Base-by-base conservation (phyloP, 1,284 basidiomycete genomes). In the Sporisorium reilianum region DNA sequence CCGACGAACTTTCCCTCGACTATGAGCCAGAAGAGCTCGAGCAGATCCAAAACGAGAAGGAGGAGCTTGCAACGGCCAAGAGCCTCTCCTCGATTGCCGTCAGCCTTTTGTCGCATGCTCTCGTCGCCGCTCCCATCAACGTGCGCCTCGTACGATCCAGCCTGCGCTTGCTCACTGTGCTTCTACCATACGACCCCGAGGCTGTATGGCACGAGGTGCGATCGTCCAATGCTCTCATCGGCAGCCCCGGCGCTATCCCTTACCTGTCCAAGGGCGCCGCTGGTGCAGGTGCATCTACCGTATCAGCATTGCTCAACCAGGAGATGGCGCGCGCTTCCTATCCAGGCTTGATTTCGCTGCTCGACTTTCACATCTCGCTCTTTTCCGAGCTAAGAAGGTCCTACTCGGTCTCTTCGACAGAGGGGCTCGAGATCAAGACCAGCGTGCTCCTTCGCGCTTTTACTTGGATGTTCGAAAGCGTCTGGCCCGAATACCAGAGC, bases 141-240 rank as follows among this genome's bases (percentile, higher is more conserved):
- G 88, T 89, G 0, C 87, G 88, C 40, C 88, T 95, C 61, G 91
- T 95, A 73, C 91, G 91, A 5, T 92, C 92, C 3, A 89, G 91
- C 0, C 89, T 94, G 86, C 90, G 89, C 58, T 89, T 95, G 9
- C 88, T 95, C n/a, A 89, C 92, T 10, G 90, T 90, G 0, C 87
- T 95, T 32, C 87, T 95, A 1, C 91, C 91, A 0, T 88, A 87
- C 49, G 91, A 91, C 77, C 91, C 93, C 2, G 90, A 90, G 62
- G 89, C 91, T 1, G 91, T 95, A 20, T 95, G 94, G 93, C 87
- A 94, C 7, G 93, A 91, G 78, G 88, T 94, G 28, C 90, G 93
- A 12, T 92, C 92, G 2, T 91, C 92, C 1, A 87, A 89, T 2
- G 87, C 90, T 6, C 87, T 95, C 18, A 93, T 94, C 81, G 91